These are phyloP conservation scores for Fusarium beomiforme DNA, from an alignment of 2,329 filamentous ascomycete species.

Conservation along the genomic window DNA sequence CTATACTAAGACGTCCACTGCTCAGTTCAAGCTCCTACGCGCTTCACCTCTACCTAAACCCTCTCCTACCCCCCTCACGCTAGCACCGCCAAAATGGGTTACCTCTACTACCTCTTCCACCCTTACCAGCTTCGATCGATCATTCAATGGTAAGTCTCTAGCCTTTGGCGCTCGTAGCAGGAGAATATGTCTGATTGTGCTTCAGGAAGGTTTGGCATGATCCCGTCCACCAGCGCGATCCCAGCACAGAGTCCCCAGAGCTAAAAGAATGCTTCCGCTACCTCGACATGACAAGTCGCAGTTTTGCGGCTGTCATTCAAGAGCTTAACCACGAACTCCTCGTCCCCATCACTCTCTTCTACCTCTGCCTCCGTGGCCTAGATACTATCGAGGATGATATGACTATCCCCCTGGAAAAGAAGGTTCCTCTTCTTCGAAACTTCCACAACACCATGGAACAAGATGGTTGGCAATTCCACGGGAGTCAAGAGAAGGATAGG, in stretches of 20 bases:
- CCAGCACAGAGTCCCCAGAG: constrained; percentile 76
- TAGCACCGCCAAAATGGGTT: constrained; percentile 61
- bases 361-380: constrained; percentile 88
- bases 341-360: constrained; percentile 89
- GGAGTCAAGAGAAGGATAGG: constrained; percentile 93
- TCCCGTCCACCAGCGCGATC: constrained; percentile 85
- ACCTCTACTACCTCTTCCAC: constrained; percentile 79
- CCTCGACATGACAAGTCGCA: constrained; percentile 88
- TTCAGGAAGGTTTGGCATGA: constrained; percentile 96
- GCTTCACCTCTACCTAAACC: constrained; percentile 3
- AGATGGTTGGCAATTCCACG: constrained; percentile 91
- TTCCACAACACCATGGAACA: constrained; percentile 83
- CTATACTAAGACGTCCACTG: constrained; percentile 29
- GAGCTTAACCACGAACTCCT: constrained; percentile 95
- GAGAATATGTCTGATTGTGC: constrained; percentile 4
- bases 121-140: constrained; percentile 82
- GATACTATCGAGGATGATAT: constrained; percentile 99
- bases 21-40: constrained; percentile 18
- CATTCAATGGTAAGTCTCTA: constrained; percentile 79
- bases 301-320: constrained; percentile 92
- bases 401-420: constrained; percentile 82
- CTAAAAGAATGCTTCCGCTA: constrained; percentile 87
- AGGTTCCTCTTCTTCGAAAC: constrained; percentile 84
- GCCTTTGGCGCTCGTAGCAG: neutral
- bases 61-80: constrained; percentile 13